These are phyloP conservation scores for Boletus sp. DNA, from an alignment of 768 basidiomycete genomes.

Conservation along the genomic window DNA sequence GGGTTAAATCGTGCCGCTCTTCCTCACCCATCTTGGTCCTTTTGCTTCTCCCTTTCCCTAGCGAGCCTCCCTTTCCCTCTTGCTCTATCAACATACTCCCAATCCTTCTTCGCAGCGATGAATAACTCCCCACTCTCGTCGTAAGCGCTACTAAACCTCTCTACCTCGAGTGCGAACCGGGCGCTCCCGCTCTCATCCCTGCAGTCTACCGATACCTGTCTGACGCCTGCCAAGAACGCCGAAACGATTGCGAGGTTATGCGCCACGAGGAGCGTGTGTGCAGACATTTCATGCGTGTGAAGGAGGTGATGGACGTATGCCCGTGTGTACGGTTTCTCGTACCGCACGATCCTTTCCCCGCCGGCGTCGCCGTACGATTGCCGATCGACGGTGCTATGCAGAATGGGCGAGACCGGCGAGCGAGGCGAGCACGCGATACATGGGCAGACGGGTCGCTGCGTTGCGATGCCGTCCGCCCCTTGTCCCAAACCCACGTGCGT, in stretches of 20 bases:
- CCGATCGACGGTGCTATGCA: slow-evolving; percentile 46
- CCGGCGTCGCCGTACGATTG: slow-evolving; percentile 18
- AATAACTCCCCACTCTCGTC: slow-evolving; percentile 49
- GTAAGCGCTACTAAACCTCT: slow-evolving; percentile 49
- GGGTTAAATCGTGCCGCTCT: not conserved
- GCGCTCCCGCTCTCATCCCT: not conserved
- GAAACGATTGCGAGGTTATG: slow-evolving; percentile 76
- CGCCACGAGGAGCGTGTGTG: slow-evolving; percentile 68
- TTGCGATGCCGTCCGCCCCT: not conserved
- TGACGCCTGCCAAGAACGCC: slow-evolving; percentile 60
- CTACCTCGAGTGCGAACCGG: slow-evolving; percentile 46
- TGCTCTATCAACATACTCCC: slow-evolving; percentile 66
- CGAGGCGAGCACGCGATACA: slow-evolving; percentile 60
- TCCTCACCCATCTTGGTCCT: not conserved
- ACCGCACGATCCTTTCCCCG: not conserved
- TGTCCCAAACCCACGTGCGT: slow-evolving; percentile 27
- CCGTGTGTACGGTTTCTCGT: slow-evolving; percentile 39
- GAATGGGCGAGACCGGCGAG: slow-evolving; percentile 33
- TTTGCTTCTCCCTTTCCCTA: slow-evolving; percentile 53
- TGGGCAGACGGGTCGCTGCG: slow-evolving; percentile 33
- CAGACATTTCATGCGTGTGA: slow-evolving; percentile 88
- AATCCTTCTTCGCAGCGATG: slow-evolving; percentile 49
- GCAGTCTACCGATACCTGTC: slow-evolving; percentile 32
- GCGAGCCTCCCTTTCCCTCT: slow-evolving; percentile 74
- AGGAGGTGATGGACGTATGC: slow-evolving; percentile 85